phyloP scores from a whole-genome alignment of 129 eudicot species.

The carrot (Daucus carota) region DNA sequence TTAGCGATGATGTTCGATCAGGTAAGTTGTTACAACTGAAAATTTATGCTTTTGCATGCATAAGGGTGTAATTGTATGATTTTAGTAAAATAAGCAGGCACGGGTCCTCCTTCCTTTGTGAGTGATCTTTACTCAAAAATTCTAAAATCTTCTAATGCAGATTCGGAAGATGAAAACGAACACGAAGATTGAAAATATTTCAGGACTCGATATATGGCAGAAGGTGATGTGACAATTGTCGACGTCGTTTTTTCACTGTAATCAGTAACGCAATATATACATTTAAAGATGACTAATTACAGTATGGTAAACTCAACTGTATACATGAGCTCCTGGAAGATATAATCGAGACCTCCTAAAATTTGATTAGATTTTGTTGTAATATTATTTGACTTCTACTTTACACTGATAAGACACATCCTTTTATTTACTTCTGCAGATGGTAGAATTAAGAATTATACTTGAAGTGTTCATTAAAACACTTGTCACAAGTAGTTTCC shows the following conservation, averaged over 20 bases:
- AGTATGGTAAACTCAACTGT: background rate
- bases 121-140: background rate
- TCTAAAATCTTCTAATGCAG: slow-evolving; percentile 16
- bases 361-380: background rate
- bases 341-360: background rate
- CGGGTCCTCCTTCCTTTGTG: background rate
- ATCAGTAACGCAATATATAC: background rate
- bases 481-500: background rate
- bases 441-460: slow-evolving; percentile 5
- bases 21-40: slow-evolving; percentile 42
- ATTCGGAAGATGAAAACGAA: slow-evolving; percentile 46
- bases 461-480: background rate
- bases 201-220: slow-evolving; percentile 2
- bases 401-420: background rate
- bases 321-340: background rate
- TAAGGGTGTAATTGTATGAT: background rate
- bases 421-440: slow-evolving; percentile 8
- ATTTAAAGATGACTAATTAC: background rate
- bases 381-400: background rate
- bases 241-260: background rate
- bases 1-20: slow-evolving; percentile 96
- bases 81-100: background rate
- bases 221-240: background rate
- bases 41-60: background rate
- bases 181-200: slow-evolving; percentile 46